Evolutionary conservation across 768 basidiomycete species (phyloP).

Genomic region (Pleurotus sapidus): DNA sequence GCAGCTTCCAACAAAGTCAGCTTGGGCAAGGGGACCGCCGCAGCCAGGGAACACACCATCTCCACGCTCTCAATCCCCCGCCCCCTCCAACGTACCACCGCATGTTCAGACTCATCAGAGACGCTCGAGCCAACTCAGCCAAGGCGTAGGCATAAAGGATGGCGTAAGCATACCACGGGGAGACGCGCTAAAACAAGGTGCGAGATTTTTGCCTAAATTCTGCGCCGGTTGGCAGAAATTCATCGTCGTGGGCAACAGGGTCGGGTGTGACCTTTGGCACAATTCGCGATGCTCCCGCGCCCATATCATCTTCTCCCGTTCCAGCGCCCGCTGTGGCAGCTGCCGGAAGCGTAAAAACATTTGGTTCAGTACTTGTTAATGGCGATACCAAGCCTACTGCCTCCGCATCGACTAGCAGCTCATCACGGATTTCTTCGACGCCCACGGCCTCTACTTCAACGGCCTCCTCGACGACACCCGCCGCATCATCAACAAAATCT

Average conservation of each 20-base stretch:
- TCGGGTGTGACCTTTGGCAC: slow-evolving; percentile 83
- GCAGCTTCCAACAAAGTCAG: slow-evolving; percentile 79
- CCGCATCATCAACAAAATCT: slow-evolving; percentile 21
- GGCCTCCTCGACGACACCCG: slow-evolving; percentile 19
- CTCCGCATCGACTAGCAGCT: slow-evolving; percentile 31
- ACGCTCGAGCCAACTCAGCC: slow-evolving; percentile 73
- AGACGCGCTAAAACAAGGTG: slow-evolving; percentile 67
- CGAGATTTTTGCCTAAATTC: slow-evolving; percentile 18
- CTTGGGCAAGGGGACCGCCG: slow-evolving; percentile 90
- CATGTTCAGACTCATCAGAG: slow-evolving; percentile 65
- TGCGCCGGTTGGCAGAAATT: slow-evolving; percentile 3
- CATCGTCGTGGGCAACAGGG: slow-evolving; percentile 29
- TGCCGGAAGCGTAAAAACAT: slow-evolving; percentile 71
- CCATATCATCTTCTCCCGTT: slow-evolving; percentile 83
- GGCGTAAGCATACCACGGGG: slow-evolving; percentile 72
- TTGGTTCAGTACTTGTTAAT: slow-evolving; percentile 72
- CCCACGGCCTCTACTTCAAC: slow-evolving; percentile 21
- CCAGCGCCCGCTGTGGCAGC: slow-evolving; percentile 58
- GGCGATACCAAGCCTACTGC: slow-evolving; percentile 65
- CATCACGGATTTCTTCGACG: slow-evolving; percentile 30
- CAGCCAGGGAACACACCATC: slow-evolving; percentile 55
- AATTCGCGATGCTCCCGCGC: slow-evolving; percentile 76
- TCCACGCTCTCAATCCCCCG: slow-evolving; percentile 79
- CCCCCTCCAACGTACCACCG: slow-evolving; percentile 42
- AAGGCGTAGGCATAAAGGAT: slow-evolving; percentile 73